A percentile compares a stretch with the other conserved stretches of the same genome.
phyloP scores from a whole-genome alignment of 257 asterid species.

The Penstemon eatonii region DNA sequence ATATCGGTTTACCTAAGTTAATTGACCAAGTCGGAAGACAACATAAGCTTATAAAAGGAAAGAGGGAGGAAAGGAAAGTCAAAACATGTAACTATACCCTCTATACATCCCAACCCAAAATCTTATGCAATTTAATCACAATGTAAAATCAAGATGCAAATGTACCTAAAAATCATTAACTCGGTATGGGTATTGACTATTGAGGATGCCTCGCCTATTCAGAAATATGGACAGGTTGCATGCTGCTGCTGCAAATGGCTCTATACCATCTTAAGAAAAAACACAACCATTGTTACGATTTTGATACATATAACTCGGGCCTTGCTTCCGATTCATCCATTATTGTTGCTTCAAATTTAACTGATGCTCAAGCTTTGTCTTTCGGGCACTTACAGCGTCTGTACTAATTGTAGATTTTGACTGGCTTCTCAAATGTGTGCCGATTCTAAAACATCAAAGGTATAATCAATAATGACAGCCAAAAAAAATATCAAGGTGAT shows the following conservation, averaged over 20 bases:
- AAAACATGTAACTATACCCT: conserved; percentile 33
- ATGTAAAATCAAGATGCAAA: conserved; percentile 23
- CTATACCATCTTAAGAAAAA: neutral
- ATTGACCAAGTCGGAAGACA: neutral
- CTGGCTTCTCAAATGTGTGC: conserved; percentile 68
- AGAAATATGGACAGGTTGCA: conserved; percentile 22
- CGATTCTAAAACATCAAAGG: conserved; percentile 57
- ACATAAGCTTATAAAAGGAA: neutral
- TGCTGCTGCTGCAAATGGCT: conserved; percentile 17
- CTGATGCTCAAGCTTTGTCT: conserved; percentile 13
- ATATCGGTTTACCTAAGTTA: conserved; percentile 16
- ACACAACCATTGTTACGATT: conserved; percentile 12
- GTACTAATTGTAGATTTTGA: conserved; percentile 64
- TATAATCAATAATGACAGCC: conserved; percentile 19
- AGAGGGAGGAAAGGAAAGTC: conserved; percentile 4
- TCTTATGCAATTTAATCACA: conserved; percentile 35
- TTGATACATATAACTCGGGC: neutral
- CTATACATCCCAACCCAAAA: conserved; percentile 45
- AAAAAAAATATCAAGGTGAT: neutral
- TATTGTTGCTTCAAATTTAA: conserved; percentile 4
- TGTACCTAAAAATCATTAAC: conserved; percentile 13
- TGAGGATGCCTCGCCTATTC: conserved; percentile 1
- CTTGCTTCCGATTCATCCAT: conserved; percentile 6
- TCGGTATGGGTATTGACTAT: conserved; percentile 13
- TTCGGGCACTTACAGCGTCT: neutral